Base-by-base conservation (phyloP, 1,284 basidiomycete species). In the Ceratobasidium papillatum region DNA sequence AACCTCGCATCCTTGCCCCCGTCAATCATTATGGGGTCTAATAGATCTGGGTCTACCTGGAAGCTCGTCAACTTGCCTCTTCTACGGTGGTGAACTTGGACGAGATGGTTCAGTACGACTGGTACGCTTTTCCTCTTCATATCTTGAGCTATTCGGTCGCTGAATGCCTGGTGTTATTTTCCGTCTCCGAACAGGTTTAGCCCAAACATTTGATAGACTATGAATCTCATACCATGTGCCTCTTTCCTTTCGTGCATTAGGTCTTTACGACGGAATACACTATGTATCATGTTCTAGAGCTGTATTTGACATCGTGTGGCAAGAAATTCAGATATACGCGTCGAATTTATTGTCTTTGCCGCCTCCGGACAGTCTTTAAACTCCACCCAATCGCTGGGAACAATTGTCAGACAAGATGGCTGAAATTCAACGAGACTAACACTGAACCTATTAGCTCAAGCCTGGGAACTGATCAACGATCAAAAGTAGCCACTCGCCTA, bases 31-130 rank as follows among this genome's bases (percentile, higher is more conserved):
- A 4, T 47, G 51, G 27, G 4, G 27, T 4, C 7, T 52, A 2
- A 19, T 75, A 94, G 92, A 85, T 96, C 52, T 98, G 95, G 96
- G 87, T 96, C 22, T 95, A 90, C 88, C 85, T 96, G 69, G 96
- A 98, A 83, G 94, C 94, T 14, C 87, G 95, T 74, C 90, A 93
- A 76, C 85, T 96, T 69, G 94, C 92, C n/a, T 89, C 91, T 1
- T 85, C 91, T 8, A 91, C 92, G 1, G 86, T 92, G 52, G 87
- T 90, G 66, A 90, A 94, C 78, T 88, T 89, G 27, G 92, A 98
- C 78, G 91, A 95, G 64, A 82, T 93, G 73, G 84, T 94, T 30
- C 90, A 88, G 82, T 90, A 91, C 81, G 93, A 92, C 81, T 88
- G 88, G 92, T 93, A 79, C 77, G 90, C n/a, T 75, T 7, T 34